Percentiles rank a stretch among this genome's conserved stretches.
These are phyloP conservation scores for Eimeria tenella DNA, from an alignment of 169 alveolate species.

Conservation along the genomic window DNA sequence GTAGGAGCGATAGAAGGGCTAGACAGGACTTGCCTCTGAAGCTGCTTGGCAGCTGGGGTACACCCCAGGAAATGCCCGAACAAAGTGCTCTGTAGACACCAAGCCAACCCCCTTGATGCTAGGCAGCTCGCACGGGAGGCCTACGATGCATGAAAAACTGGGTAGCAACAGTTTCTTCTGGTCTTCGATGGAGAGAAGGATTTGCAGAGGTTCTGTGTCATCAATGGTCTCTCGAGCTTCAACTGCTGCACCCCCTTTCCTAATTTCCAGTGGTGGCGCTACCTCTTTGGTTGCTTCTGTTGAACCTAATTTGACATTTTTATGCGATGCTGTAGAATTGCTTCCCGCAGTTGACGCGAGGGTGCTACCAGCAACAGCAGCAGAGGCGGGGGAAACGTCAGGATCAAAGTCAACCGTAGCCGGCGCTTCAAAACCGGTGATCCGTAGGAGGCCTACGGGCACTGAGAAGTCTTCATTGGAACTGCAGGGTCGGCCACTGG, in stretches of 20 bases:
- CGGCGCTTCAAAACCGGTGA: constrained; percentile 59
- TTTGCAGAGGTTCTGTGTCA: constrained; percentile 35
- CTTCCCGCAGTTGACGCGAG: background rate
- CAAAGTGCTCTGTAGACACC: constrained; percentile 18
- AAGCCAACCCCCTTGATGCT: constrained; percentile 50
- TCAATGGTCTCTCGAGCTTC: background rate
- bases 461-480: constrained; percentile 68
- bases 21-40: background rate
- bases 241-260: background rate
- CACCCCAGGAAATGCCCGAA: constrained; percentile 38
- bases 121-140: constrained; percentile 67
- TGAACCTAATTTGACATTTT: background rate
- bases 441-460: constrained; percentile 60
- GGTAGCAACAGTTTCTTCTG: constrained; percentile 41
- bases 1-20: background rate
- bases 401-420: background rate
- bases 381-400: background rate
- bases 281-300: background rate
- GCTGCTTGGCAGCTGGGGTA: constrained; percentile 33
- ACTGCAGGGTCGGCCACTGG: constrained; percentile 67
- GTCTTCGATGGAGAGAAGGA: background rate
- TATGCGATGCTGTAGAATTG: background rate
- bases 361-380: background rate
- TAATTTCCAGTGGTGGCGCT: too few relatives aligned
- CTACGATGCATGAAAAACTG: constrained; percentile 35